phyloP scores from a whole-genome alignment of 1,284 basidiomycete species.

The Coniferiporia sulphurascens region DNA sequence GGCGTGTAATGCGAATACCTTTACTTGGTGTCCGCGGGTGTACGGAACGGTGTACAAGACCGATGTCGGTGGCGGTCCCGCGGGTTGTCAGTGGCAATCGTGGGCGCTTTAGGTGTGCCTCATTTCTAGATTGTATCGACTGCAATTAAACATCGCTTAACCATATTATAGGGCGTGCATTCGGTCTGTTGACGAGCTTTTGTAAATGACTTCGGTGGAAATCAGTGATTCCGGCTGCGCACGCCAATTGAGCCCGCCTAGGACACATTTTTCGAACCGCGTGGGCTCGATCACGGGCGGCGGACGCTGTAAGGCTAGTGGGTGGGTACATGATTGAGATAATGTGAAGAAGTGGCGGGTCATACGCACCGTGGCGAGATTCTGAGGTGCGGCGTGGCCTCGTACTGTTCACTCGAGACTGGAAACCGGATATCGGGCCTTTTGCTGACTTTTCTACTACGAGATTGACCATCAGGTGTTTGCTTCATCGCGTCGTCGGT shows the following conservation, averaged over 20 bases:
- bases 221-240: conserved; percentile 70
- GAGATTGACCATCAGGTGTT: too few relatives aligned
- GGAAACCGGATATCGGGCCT: too few relatives aligned
- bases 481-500: too few relatives aligned
- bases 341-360: conserved; percentile 69
- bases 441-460: too few relatives aligned
- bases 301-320: conserved; percentile 75
- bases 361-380: conserved; percentile 45
- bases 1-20: background rate
- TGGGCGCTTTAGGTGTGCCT: conserved; percentile 71
- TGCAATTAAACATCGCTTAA: background rate
- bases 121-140: conserved; percentile 1
- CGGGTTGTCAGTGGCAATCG: conserved; percentile 87
- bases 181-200: conserved; percentile 34
- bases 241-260: conserved; percentile 57
- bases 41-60: conserved; percentile 31
- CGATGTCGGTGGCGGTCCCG: conserved; percentile 91
- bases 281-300: conserved; percentile 90
- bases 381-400: too few relatives aligned
- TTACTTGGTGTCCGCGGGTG: background rate
- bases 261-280: conserved; percentile 75
- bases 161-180: background rate
- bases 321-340: conserved; percentile 60
- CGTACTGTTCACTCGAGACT: too few relatives aligned
- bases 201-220: conserved; percentile 74